A percentile compares a stretch with the other conserved stretches of the same genome.
Conservation (phyloP, 768 basidiomycete genomes). For the Xerocomellus intermedius region DNA sequence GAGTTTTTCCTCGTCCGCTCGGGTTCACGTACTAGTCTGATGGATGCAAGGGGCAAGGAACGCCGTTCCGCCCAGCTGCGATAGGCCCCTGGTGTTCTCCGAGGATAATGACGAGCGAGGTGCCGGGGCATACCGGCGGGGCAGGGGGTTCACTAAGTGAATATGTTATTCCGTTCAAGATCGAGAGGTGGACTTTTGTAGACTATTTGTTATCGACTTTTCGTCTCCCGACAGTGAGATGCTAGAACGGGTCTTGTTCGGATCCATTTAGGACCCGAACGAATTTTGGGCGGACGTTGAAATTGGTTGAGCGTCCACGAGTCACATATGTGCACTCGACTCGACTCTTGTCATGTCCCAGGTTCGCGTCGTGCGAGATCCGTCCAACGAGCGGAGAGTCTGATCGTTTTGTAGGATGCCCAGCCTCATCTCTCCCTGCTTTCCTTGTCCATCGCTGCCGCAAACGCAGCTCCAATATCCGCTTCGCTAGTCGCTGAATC, state of each 20-base stretch:
- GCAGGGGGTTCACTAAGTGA: too few species aligned
- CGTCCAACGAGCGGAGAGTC: neutral
- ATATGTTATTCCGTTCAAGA: too few species aligned
- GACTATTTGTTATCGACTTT: neutral
- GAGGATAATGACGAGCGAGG: neutral
- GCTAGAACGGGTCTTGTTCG: conserved; percentile 6
- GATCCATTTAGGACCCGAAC: conserved; percentile 7
- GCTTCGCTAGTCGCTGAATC: conserved; percentile 26
- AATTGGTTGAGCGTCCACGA: conserved; percentile 3
- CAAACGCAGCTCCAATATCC: conserved; percentile 48
- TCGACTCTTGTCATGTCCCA: conserved; percentile 21
- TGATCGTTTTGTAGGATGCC: conserved; percentile 8
- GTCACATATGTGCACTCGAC: conserved; percentile 6
- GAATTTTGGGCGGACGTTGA: conserved; percentile 31
- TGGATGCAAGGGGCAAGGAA: neutral
- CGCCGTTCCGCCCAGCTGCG: neutral
- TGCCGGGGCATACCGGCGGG: too few species aligned
- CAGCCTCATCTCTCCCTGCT: conserved; percentile 47
- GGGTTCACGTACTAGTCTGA: neutral
- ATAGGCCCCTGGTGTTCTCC: neutral
- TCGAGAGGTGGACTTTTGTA: neutral
- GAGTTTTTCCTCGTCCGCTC: neutral
- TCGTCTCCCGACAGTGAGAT: neutral
- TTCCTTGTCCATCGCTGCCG: conserved; percentile 65
- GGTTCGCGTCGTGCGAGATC: conserved; percentile 4